Conservation (phyloP, 2,329 filamentous ascomycete species). For the Grosmannia serpens region DNA sequence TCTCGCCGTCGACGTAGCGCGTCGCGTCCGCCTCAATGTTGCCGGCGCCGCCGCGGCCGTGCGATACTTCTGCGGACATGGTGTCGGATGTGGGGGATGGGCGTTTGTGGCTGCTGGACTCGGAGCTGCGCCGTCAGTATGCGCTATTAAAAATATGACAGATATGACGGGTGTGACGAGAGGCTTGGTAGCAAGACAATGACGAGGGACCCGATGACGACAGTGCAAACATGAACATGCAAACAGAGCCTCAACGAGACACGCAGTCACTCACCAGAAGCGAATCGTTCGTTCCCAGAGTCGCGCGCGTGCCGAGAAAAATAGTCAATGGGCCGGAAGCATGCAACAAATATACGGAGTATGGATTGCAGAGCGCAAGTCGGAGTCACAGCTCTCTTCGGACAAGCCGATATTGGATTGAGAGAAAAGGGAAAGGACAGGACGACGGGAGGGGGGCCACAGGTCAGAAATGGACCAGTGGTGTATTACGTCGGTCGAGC, state of each 20-base stretch:
- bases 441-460: background rate
- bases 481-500: too few species aligned
- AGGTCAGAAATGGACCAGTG: background rate
- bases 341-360: background rate
- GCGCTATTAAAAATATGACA: too few species aligned
- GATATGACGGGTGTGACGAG: too few species aligned
- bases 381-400: background rate
- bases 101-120: too few species aligned
- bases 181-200: too few species aligned
- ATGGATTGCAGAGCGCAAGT: background rate
- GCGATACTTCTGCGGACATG: constrained; percentile 32
- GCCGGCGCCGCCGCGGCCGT: constrained; percentile 50
- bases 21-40: constrained; percentile 49
- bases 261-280: background rate
- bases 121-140: too few species aligned
- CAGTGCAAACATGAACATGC: too few species aligned
- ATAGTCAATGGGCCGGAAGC: background rate
- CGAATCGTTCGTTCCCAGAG: background rate
- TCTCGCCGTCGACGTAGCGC: constrained; percentile 49
- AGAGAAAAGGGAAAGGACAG: background rate
- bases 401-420: background rate
- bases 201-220: too few species aligned
- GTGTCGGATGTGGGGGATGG: background rate
- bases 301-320: background rate
- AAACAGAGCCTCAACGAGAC: too few species aligned